Evolutionary conservation across 1,139 yeast species (phyloP).

Genomic region (Pneumocystis sp.): DNA sequence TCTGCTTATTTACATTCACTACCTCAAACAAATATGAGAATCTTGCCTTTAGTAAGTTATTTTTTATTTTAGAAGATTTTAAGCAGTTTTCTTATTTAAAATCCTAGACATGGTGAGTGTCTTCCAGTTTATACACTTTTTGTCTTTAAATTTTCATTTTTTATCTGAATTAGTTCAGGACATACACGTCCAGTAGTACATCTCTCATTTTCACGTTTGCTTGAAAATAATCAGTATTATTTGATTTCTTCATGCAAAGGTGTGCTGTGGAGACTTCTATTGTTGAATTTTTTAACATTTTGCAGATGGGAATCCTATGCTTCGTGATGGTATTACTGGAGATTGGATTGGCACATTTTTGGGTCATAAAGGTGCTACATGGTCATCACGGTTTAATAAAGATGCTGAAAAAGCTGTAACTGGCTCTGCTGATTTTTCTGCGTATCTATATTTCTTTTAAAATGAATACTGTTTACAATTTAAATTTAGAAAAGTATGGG

Average conservation of each 20-base stretch:
- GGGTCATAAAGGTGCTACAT: constrained; percentile 28
- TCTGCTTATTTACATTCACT: neutral
- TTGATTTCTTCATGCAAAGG: constrained; percentile 26
- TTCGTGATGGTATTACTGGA: constrained; percentile 27
- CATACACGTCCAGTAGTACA: constrained; percentile 29
- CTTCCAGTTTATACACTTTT: neutral
- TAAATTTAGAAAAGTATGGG: constrained; percentile 21
- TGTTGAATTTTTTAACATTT: neutral
- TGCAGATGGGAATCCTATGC: constrained; percentile 27
- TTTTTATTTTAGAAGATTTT: neutral
- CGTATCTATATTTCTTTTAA: constrained; percentile 10
- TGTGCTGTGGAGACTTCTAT: neutral
- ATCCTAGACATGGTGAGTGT: neutral
- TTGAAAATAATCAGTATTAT: constrained; percentile 15
- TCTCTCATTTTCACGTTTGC: constrained; percentile 21
- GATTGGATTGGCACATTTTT: constrained; percentile 29
- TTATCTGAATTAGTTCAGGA: constrained; percentile 20
- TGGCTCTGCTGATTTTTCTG: constrained; percentile 28
- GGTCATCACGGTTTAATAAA: constrained; percentile 24
- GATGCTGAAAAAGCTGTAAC: constrained; percentile 22
- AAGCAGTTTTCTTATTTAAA: neutral
- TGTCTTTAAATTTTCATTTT: neutral
- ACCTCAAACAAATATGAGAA: neutral
- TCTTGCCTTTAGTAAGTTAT: neutral
- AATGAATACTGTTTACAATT: neutral